Base-by-base conservation (phyloP, 2,329 filamentous ascomycete genomes). In the Zymoseptoria brevis region DNA sequence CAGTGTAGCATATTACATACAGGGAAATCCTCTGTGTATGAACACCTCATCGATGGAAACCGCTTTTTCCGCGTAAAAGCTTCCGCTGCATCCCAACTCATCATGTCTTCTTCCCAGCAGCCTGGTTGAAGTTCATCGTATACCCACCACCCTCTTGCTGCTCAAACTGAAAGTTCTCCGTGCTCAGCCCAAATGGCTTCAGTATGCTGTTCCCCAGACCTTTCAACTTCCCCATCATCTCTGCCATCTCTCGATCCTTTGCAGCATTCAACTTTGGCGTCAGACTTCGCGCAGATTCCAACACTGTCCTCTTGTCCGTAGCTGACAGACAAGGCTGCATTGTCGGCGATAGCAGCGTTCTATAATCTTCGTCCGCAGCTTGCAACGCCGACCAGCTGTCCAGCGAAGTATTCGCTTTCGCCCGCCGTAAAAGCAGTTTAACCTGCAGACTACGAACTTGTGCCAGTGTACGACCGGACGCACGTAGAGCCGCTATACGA, bases 191-290 rank as follows among this genome's bases (percentile, higher is more conserved):
- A 77, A 97, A 97, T 0, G 93, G 93, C 72, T 89, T 96, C 55
- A 99, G 73, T 16, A 99, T 84, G 1, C 91, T 90, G 71, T 99
- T 96, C 0, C 94, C 94, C 61, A 99, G 77, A 75, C 89, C 86
- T 72, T 96, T 96, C 68, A 99, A 76, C 77, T 97, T 96, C 19
- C 88, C 89, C 91, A 96, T 96, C 91, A 97, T 96, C 76, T 99
- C 93, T 2, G 83, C 87, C 83, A 94, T 90, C 75, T 99, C 94
- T 66, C 82, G 83, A 70, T 96, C 87, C 75, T 91, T 90, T 1
- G 92, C 91, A 19, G 82, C 83, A 64, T 93, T 89, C 54, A 90
- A 82, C 62, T 81, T 80, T 1, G 81, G 77, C 1, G 90, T 89
- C 48, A 97, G 75, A 21, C 79, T 76, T 13, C 79, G 74, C 60